Percentiles rank a stretch among this genome's conserved stretches.
phyloP scores from a whole-genome alignment of 768 basidiomycete genomes.

The Mycena olivaceomarginata region DNA sequence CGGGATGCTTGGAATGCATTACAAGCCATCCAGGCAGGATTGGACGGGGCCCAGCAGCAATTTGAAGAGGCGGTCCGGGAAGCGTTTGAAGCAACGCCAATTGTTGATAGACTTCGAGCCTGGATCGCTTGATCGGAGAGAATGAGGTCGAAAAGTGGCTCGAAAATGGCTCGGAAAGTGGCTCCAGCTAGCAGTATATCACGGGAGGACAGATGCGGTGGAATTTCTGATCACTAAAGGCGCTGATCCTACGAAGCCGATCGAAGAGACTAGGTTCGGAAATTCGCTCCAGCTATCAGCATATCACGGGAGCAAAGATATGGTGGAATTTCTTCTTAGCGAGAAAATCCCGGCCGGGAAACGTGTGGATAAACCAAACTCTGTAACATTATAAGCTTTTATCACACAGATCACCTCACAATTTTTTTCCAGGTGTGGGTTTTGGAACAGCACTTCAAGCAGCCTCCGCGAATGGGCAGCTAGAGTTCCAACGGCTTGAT shows the following conservation, averaged over 20 bases:
- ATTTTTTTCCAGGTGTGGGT: no score
- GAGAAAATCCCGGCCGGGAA: not conserved
- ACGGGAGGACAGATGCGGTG: no score
- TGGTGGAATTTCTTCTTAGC: not conserved
- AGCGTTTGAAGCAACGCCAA: conserved; percentile 2
- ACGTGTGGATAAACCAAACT: no score
- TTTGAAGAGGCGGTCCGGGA: not conserved
- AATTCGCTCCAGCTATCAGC: conserved; percentile 10
- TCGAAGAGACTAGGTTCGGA: not conserved
- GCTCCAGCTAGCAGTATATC: no score
- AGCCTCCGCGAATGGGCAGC: no score
- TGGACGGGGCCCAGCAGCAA: not conserved
- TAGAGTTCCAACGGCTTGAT: no score
- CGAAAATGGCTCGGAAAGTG: no score
- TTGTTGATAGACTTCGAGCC: conserved; percentile 11
- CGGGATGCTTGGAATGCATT: conserved; percentile 27
- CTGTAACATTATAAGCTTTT: no score
- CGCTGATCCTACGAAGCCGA: not conserved
- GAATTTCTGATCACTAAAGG: not conserved
- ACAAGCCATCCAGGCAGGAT: not conserved
- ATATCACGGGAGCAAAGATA: conserved; percentile 1
- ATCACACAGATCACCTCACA: no score
- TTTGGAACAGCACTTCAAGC: no score
- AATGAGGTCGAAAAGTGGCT: no score
- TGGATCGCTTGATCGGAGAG: no score